These are phyloP conservation scores for Pistacia integerrima DNA, from an alignment of 345 rosid species.

Conservation along the genomic window DNA sequence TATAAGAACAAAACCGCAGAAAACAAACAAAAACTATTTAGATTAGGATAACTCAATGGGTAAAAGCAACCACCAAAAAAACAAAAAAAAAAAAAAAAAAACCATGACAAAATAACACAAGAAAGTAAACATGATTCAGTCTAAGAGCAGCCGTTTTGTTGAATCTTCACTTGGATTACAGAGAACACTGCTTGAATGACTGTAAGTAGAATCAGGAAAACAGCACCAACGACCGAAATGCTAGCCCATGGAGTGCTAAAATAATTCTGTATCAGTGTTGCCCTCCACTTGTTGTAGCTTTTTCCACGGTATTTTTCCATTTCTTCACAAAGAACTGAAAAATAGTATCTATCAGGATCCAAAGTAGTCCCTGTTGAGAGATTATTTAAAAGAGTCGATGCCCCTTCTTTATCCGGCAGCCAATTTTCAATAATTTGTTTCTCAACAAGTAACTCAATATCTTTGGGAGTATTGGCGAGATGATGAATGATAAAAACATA, in stretches of 20 bases:
- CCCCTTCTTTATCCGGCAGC: background rate
- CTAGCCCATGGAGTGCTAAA: conserved; percentile 21
- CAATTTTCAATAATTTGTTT: background rate
- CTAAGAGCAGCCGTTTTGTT: background rate
- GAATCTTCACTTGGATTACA: background rate
- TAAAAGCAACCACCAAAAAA: too few relatives aligned
- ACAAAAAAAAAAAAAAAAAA: too few relatives aligned
- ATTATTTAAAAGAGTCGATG: conserved; percentile 10
- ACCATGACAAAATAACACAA: background rate
- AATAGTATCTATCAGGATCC: background rate
- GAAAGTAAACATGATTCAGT: too few relatives aligned
- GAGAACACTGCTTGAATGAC: conserved; percentile 17
- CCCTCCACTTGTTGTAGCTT: conserved; percentile 6
- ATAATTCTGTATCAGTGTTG: conserved; percentile 5
- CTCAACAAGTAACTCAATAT: background rate
- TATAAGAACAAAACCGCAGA: too few relatives aligned
- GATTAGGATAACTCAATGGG: background rate
- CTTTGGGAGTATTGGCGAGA: conserved; percentile 10
- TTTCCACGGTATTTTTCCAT: conserved; percentile 9
- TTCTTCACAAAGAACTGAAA: background rate
- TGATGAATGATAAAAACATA: background rate
- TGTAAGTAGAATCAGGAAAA: conserved; percentile 19
- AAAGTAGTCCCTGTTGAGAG: background rate
- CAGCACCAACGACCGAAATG: conserved; percentile 23
- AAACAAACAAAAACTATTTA: too few relatives aligned